Evolutionary conservation across 441 rosid species (phyloP), one percentile per base, ranked within the genome.

Genomic region (Eutrema salsugineum): DNA sequence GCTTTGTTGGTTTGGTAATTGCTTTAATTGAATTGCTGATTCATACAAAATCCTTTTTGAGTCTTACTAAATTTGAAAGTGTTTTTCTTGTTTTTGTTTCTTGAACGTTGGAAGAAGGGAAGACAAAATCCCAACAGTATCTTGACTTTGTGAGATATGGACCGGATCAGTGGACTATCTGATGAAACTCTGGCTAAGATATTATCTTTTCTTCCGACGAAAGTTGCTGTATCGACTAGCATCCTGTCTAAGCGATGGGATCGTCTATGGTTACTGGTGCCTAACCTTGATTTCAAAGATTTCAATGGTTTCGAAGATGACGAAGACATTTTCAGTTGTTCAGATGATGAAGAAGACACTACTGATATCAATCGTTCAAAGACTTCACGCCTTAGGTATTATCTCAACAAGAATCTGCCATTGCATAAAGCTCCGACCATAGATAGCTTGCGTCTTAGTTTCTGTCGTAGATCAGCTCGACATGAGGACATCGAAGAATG

Each of bases 261-360:
- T 39, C 15, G 30, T 54, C 59, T 30, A n/a, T 69, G 66, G 66
- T 35, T 69, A 66, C 47, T 4, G 56, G 16, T 47, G 48, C 40
- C 57, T 22, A 69, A 1, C 8, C 73, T 58, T 9, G 20, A 69
- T 1, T 63, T 11, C 22, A 2, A 6, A 24, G 19, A 2, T 60
- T 1, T 0, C 33, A 6, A 30, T 1, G n/a, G n/a, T n/a, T n/a
- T n/a, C n/a, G n/a, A n/a, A n/a, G n/a, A n/a, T n/a, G n/a, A n/a
- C n/a, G n/a, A n/a, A n/a, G n/a, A n/a, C n/a, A n/a, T n/a, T n/a
- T n/a, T n/a, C n/a, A n/a, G n/a, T n/a, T n/a, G n/a, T n/a, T n/a
- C n/a, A n/a, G n/a, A n/a, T n/a, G n/a, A n/a, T n/a, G n/a, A n/a
- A n/a, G n/a, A n/a, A n/a, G n/a, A n/a, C n/a, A n/a, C n/a, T n/a